Conservation (phyloP, 805 yeast species). For the Torulaspora maleeae region DNA sequence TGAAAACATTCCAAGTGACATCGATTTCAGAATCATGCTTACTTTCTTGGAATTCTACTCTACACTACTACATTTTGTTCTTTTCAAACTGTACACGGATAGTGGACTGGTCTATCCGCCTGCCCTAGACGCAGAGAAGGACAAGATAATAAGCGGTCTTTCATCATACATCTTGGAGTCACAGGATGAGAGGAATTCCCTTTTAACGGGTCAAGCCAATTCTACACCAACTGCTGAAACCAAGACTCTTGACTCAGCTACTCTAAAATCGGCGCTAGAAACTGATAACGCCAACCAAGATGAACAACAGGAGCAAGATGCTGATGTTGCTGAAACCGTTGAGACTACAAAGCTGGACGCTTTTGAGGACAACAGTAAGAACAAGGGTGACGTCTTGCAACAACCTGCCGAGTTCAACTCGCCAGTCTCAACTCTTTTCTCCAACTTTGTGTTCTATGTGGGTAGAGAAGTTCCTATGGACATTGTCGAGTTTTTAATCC, state of each 20-base stretch:
- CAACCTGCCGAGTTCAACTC: constrained; percentile 66
- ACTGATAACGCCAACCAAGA: constrained; percentile 40
- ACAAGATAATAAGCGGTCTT: constrained; percentile 87
- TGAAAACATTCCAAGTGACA: constrained; percentile 87
- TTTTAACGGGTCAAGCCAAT: constrained; percentile 38
- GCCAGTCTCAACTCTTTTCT: constrained; percentile 61
- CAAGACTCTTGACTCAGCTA: constrained; percentile 37
- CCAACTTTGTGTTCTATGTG: constrained; percentile 72
- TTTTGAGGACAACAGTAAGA: constrained; percentile 59
- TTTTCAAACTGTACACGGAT: constrained; percentile 81
- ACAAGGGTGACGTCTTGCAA: constrained; percentile 59
- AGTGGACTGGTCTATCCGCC: constrained; percentile 90
- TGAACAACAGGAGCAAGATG: constrained; percentile 34
- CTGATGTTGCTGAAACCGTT: constrained; percentile 38
- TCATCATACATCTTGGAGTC: constrained; percentile 73
- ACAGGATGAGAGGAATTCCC: constrained; percentile 28
- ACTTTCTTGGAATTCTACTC: constrained; percentile 95
- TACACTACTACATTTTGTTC: constrained; percentile 80
- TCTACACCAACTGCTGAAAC: constrained; percentile 28
- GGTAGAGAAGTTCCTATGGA: constrained; percentile 97
- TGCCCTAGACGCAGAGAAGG: constrained; percentile 61
- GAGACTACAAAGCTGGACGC: constrained; percentile 58
- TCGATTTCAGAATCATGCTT: constrained; percentile 94
- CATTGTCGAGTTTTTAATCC: constrained; percentile 77
- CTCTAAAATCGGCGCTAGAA: constrained; percentile 51